A percentile compares a stretch with the other conserved stretches of the same genome.
Evolutionary conservation across 108 stramenopile genomes (phyloP).

Genomic region (Skeletonema grethae): DNA sequence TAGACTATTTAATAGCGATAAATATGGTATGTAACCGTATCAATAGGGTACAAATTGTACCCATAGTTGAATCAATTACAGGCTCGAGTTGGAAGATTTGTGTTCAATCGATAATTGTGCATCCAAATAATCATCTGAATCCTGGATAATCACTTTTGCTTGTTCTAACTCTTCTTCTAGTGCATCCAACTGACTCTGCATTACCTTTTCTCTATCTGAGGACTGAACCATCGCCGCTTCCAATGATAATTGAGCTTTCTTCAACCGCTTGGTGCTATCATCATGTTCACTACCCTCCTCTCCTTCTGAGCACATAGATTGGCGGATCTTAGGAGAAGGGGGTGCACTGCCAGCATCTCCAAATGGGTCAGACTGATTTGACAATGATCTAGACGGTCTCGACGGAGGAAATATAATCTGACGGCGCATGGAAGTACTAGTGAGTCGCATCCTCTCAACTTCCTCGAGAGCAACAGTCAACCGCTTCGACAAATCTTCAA

Average conservation of each 20-base stretch:
- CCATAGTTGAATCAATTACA: neutral
- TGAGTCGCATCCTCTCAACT: conserved; percentile 45
- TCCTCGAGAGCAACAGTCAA: conserved; percentile 50
- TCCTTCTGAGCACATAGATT: neutral
- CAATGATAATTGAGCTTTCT: conserved; percentile 26
- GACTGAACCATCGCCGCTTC: conserved; percentile 32
- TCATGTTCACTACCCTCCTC: conserved; percentile 19
- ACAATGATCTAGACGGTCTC: conserved; percentile 13
- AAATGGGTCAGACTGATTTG: neutral
- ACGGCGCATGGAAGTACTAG: conserved; percentile 47
- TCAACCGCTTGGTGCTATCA: conserved; percentile 12
- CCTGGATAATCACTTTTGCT: neutral
- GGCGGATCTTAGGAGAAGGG: neutral
- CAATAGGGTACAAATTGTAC: neutral
- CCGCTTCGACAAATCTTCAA: conserved; percentile 49
- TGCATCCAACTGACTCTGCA: conserved; percentile 60
- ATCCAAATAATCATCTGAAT: neutral
- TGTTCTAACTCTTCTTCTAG: conserved; percentile 73
- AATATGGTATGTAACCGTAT: neutral
- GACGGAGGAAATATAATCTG: conserved; percentile 61
- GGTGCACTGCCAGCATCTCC: neutral
- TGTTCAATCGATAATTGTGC: neutral
- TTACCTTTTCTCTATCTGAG: conserved; percentile 38
- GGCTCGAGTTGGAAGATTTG: conserved; percentile 1
- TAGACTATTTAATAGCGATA: neutral